Evolutionary conservation across 2,329 filamentous ascomycete genomes (phyloP), one percentile per base, ranked within the genome.

Genomic region (Remersonia thermophila): DNA sequence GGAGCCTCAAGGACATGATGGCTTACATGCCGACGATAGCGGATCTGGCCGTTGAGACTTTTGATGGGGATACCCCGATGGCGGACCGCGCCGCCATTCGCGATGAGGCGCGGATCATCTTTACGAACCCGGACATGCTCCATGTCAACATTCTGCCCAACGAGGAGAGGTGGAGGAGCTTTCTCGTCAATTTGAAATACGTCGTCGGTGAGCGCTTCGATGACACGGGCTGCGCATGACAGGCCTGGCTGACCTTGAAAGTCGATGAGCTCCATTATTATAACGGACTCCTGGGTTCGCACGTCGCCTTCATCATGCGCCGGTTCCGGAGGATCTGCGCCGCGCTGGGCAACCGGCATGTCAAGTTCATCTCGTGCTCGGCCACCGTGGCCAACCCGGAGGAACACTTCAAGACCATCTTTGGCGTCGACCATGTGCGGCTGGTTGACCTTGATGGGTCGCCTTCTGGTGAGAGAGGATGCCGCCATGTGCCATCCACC

Each of bases 61-160:
- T 93, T 47, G 91, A 98, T 54, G 91, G 91, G 6, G 91, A 98
- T 54, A 98, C 91, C 0, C 77, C 83, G 0, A 87, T 93, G 76
- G 58, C 61, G 4, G 78, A 82, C 42, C 73, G 91, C 15, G 84
- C 84, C 45, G 54, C 66, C 18, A 89, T 98, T 43, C 75, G 89
- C 5, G 87, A 96, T 27, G 78, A 93, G 57, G 91, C 82, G 1
- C 73, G 85, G 16, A 85, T 96, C 43, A 89, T 98, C 34, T 95
- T 98, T 52, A 98, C 91, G 0, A 98, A 98, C 49, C 91, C 91
- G 0, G 91, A 98, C 51, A 98, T 96, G 87, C 68, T 98, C 26
- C 91, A 98, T 48, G 75, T 95, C 25, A 93, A 85, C 0, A 93
- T 98, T 17, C 60, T 98, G 3, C 89, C 91, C 0, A 83, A 95